Base-by-base conservation (phyloP, 371 early-diverging fungal genomes). In the Mucor sp. region DNA sequence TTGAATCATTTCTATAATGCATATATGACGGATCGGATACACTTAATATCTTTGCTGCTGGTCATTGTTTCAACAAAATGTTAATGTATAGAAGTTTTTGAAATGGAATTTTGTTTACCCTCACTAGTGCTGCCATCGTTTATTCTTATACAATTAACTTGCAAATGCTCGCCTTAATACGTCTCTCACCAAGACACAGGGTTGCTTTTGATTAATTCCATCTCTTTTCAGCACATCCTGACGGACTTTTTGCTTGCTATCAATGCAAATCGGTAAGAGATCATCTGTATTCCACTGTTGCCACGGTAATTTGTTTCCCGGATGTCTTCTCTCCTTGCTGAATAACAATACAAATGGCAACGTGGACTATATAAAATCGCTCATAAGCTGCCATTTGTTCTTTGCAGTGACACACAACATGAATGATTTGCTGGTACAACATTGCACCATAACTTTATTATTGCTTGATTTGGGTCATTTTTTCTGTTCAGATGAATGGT, bases 331-430 rank as follows among this genome's bases (percentile, higher is more conserved):
- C n/a, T 44, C 19, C 15, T 21, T 21, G 47, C 47, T 21, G 21
- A 47, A n/a, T 23, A 25, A 60, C 23, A 41, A 41, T 21, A n/a
- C 15, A 58, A 58, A 35, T 58, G 59, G 21, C 59, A 58, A 58
- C 59, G 59, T 58, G 59, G 59, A 37, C 59, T 14, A 58, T 35
- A 33, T 0, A 33, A 58, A 58, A 58, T 37, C 59, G 23, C 39
- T 58, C 25, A 58, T 37, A 58, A 23, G 59, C 19, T 35, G 23
- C 21, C 21, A 21, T 37, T 21, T 32, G 17, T 17, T 57, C 21
- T 21, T 47, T 53, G 53, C 53, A 53, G 23, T 53, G 15, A 53
- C 53, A 53, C 53, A 25, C 14, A 27, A 27, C 15, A 53, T 23
- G 27, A 14, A 27, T 53, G 27, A 25, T 53, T 53, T 53, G 9